These are phyloP conservation scores for Brassica balearica DNA, from an alignment of 441 rosid species.

Conservation along the genomic window DNA sequence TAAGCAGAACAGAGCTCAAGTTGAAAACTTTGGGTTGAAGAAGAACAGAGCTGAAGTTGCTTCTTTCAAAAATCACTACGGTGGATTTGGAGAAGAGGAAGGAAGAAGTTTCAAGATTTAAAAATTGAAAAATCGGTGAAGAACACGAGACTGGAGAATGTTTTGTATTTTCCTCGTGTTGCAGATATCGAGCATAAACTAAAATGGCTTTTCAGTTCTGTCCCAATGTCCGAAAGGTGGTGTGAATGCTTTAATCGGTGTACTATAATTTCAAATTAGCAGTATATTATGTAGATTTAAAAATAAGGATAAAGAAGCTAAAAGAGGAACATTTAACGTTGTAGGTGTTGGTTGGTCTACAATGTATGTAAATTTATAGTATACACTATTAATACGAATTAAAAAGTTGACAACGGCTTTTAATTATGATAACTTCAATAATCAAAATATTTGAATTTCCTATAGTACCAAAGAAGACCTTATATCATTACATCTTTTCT, in stretches of 20 bases:
- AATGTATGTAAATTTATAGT: constrained; percentile 1
- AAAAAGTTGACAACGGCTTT: not conserved
- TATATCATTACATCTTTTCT: too few species aligned
- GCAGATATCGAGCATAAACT: constrained; percentile 32
- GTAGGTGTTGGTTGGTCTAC: constrained; percentile 21
- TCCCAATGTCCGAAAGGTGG: constrained; percentile 38
- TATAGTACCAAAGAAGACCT: not conserved
- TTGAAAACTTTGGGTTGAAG: constrained; percentile 13
- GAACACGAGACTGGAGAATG: constrained; percentile 36
- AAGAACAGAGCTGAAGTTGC: constrained; percentile 2
- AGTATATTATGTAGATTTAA: not conserved
- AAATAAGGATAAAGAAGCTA: constrained; percentile 1
- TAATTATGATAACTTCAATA: not conserved
- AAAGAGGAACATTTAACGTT: constrained; percentile 32
- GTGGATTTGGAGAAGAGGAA: constrained; percentile 25
- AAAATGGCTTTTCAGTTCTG: constrained; percentile 33
- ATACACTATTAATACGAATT: not conserved
- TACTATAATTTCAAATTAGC: constrained; percentile 28
- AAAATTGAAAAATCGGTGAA: constrained; percentile 15
- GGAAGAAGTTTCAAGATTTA: constrained; percentile 22
- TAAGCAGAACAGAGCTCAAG: constrained; percentile 33
- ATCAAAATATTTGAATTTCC: not conserved
- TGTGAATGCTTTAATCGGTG: constrained; percentile 21
- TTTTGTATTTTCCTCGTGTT: not conserved
- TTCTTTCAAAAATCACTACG: not conserved